A percentile compares a stretch with the other conserved stretches of the same genome.
These are phyloP conservation scores for Phlebiopsis flavidoalba DNA, from an alignment of 768 basidiomycete genomes.

Conservation along the genomic window DNA sequence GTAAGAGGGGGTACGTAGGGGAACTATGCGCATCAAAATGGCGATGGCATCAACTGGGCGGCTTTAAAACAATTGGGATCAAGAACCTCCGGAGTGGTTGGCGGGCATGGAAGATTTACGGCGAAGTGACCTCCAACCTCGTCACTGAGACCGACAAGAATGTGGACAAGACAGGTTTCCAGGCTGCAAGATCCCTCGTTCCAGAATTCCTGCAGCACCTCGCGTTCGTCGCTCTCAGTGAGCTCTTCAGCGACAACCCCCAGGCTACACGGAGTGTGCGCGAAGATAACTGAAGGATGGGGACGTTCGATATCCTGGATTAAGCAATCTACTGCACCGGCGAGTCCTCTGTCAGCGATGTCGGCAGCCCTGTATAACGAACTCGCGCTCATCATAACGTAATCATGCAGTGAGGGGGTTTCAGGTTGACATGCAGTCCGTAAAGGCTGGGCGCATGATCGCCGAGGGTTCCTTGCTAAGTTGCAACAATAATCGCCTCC, in stretches of 20 bases:
- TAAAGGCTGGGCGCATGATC: slow-evolving; percentile 53
- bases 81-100: slow-evolving; percentile 35
- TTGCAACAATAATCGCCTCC: slow-evolving; percentile 60
- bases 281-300: slow-evolving; percentile 47
- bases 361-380: slow-evolving; percentile 56
- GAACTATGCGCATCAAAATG: slow-evolving; percentile 44
- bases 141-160: slow-evolving; percentile 41
- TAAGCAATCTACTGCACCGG: slow-evolving; percentile 60
- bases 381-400: slow-evolving; percentile 52
- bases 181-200: slow-evolving; percentile 53
- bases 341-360: slow-evolving; percentile 64
- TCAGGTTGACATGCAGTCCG: slow-evolving; percentile 54
- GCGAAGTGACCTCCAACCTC: slow-evolving; percentile 54
- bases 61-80: slow-evolving; percentile 53
- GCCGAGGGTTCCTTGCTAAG: slow-evolving; percentile 57
- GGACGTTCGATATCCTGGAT: slow-evolving; percentile 44
- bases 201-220: slow-evolving; percentile 55
- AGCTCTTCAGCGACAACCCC: slow-evolving; percentile 53
- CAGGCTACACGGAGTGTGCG: slow-evolving; percentile 57
- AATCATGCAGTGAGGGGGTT: slow-evolving; percentile 57
- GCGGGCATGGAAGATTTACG: slow-evolving; percentile 30
- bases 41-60: slow-evolving; percentile 46
- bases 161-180: slow-evolving; percentile 48
- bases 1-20: slow-evolving; percentile 40
- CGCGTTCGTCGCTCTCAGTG: slow-evolving; percentile 51